Evolutionary conservation across 257 asterid genomes (phyloP), one percentile per base, ranked within the genome.

Genomic region (Lithospermum erythrorhizon): DNA sequence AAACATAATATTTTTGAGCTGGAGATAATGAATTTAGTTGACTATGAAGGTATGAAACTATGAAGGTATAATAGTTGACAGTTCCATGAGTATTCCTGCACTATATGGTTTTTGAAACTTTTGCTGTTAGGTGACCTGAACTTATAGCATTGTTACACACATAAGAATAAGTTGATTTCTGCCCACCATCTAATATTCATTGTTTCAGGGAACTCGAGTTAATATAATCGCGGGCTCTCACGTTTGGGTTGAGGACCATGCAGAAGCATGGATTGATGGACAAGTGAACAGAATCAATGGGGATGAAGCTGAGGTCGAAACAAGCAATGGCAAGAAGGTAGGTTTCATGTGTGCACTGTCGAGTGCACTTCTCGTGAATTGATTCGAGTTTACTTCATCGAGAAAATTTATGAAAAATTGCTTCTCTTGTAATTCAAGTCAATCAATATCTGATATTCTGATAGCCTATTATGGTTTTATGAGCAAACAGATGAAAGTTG

Each of bases 141-240:
- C 45, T 35, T 35, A 6, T 35, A 35, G 17, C 4, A 41, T 14
- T 8, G 11, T 41, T 14, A 14, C 18, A 14, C 49, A 41, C 13
- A 41, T 41, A 14, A 41, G 49, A 3, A 41, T 11, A 41, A 14
- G 18, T 41, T 41, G 35, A 11, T 29, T 21, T 65, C 41, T 49
- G 21, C 20, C 51, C 45, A 16, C 52, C 65, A 58, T 59, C 30
- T 55, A 47, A 48, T 54, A 61, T 74, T 57, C 54, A 61, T 55
- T 67, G 65, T 53, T 59, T 55, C 86, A 93, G 97, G 95, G 95
- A 27, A 84, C 95, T 71, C 68, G 82, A 27, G 98, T 93, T 67
- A 86, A 88, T 70, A 89, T 93, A 66, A 89, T 89, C 60, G 95
- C 77, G 55, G 97, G 97, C 37, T 93, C 98, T 65, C 83, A 93